These are phyloP conservation scores for Anthracocystis walkeri DNA, from an alignment of 1,284 basidiomycete species.

Conservation along the genomic window DNA sequence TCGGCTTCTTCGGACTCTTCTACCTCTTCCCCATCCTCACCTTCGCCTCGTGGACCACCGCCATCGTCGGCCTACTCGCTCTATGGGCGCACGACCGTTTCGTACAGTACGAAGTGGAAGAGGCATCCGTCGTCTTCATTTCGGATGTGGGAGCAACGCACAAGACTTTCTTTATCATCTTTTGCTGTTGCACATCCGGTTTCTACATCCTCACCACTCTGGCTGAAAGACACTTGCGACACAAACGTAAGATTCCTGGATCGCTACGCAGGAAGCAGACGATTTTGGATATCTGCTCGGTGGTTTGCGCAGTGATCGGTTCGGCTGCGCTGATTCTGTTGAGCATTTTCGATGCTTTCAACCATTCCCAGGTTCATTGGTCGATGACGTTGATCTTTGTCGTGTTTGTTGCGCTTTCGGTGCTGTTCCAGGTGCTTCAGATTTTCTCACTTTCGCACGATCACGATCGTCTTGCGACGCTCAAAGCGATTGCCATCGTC, in stretches of 20 bases:
- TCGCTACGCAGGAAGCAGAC: constrained; percentile 70
- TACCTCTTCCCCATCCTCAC: constrained; percentile 56
- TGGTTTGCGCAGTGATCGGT: constrained; percentile 71
- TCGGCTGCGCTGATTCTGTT: constrained; percentile 71
- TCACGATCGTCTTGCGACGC: constrained; percentile 70
- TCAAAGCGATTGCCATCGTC: constrained; percentile 71
- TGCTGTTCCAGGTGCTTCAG: constrained; percentile 72
- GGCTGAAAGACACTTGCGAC: constrained; percentile 72
- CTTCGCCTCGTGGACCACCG: constrained; percentile 50
- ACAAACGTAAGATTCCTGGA: constrained; percentile 72
- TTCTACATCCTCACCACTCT: constrained; percentile 70
- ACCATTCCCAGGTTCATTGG: constrained; percentile 72
- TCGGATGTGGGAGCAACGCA: constrained; percentile 71
- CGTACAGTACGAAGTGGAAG: constrained; percentile 67
- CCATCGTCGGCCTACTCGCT: constrained; percentile 66
- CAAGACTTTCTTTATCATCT: constrained; percentile 63
- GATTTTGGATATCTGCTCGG: constrained; percentile 70
- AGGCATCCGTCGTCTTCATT: constrained; percentile 71
- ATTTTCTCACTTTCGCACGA: constrained; percentile 70
- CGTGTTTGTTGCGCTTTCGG: constrained; percentile 71
- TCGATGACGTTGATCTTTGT: constrained; percentile 72
- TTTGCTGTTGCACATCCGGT: constrained; percentile 48
- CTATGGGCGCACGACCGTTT: constrained; percentile 70
- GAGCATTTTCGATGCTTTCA: constrained; percentile 69
- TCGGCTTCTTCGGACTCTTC: constrained; percentile 47